Base-by-base conservation (phyloP, 257 asterid species). In the Thymus mandschuricus region DNA sequence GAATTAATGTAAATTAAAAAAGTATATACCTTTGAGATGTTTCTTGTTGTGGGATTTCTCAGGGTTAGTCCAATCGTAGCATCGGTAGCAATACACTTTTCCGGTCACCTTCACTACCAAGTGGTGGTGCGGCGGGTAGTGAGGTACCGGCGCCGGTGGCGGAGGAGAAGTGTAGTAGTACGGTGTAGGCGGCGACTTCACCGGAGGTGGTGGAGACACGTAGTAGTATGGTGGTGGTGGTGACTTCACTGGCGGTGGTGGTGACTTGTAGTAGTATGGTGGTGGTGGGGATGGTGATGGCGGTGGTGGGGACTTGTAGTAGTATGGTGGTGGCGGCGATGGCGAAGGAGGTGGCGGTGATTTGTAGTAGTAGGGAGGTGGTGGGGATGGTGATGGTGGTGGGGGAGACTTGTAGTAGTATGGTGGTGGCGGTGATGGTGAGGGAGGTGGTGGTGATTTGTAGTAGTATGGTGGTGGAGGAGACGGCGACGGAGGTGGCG, bases 31-130 rank as follows among this genome's bases (percentile, higher is more conserved):
- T 85, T 88, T 75, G 52, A 91, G 89, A 74, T 91, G 94, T 67
- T 86, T 91, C 83, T 85, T 91, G 81, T 80, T 40, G 41, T 88
- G 96, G 52, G 97, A 91, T 41, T 88, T 88, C 63, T 41, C 30
- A 0, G 96, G 97, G 73, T 85, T 64, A 13, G 71, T 69, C 86
- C 86, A 84, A 35, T 88, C 86, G 12, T 87, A 88, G 83, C 97
- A 88, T 73, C 66, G 80, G 82, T 77, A 82, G 66, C 92, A 91
- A 44, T 88, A 91, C 10, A 91, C 97, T 78, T 91, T 87, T 70
- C 97, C 97, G 0, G 81, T 82, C 27, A 89, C 95, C 74, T 84
- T 88, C 4, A 91, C 87, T 1, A 91, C 76, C 13, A 80, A 54
- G 57, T 13, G 6, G 62, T 85, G 84, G 60, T 79, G 88, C 7